Evolutionary conservation across 2,329 filamentous ascomycete species (phyloP).

Genomic region (Pestalotiopsis fici): DNA sequence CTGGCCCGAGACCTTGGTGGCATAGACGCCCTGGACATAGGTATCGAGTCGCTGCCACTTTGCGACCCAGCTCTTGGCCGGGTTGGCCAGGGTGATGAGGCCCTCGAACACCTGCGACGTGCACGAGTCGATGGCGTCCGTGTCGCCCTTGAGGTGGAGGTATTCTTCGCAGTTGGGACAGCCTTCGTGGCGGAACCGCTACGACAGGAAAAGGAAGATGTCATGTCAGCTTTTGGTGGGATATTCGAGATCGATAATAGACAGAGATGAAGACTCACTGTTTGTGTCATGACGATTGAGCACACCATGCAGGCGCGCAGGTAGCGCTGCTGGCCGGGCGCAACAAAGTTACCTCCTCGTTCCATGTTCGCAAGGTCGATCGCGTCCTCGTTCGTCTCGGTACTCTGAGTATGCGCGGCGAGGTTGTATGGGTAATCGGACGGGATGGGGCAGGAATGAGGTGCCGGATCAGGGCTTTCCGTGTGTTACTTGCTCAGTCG

Average conservation of each 20-base stretch:
- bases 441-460: neutral
- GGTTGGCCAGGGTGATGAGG: constrained; percentile 81
- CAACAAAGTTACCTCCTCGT: constrained; percentile 59
- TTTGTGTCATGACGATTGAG: constrained; percentile 85
- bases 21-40: constrained; percentile 89
- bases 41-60: constrained; percentile 90
- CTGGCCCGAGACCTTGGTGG: constrained; percentile 89
- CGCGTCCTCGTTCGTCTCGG: neutral
- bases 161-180: constrained; percentile 97
- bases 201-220: constrained; percentile 8
- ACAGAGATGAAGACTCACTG: constrained; percentile 42
- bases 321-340: constrained; percentile 76
- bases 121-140: constrained; percentile 85
- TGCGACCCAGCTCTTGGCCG: constrained; percentile 89
- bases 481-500: neutral
- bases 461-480: neutral
- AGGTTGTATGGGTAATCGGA: neutral
- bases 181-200: constrained; percentile 85
- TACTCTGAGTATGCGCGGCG: neutral
- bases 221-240: too few relatives aligned
- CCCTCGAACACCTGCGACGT: constrained; percentile 97
- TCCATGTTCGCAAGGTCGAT: constrained; percentile 5
- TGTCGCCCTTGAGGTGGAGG: constrained; percentile 76
- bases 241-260: constrained; percentile 4
- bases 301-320: constrained; percentile 98